Base-by-base conservation (phyloP, 2,329 filamentous ascomycete genomes). In the Venturia aucupariae region DNA sequence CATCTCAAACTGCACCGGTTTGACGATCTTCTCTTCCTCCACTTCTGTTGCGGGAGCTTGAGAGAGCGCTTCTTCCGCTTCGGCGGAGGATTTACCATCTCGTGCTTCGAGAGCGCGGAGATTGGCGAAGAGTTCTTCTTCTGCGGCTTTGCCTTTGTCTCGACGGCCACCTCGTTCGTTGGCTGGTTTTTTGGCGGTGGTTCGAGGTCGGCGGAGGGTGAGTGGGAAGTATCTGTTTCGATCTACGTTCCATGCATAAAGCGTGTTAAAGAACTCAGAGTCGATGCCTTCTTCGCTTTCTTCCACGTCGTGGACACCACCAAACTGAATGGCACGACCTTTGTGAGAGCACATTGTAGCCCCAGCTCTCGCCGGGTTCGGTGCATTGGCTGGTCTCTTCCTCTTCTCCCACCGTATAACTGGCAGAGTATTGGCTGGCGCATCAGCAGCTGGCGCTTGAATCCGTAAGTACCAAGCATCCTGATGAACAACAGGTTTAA, bases 271-370 rank as follows among this genome's bases (percentile, higher is more conserved):
- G 77, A 99, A 99, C 74, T 97, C 92, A 72, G 90, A 96, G 64
- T 99, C 93, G 69, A 99, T 96, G 3, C 90, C 92, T 74, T 99
- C 94, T 73, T 96, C 92, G 68, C 85, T 93, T 73, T 92, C 84
- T 74, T 96, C 91, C 0, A 95, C 89, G 69, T 96, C 92, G 71
- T 97, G 91, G 4, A 99, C 94, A 62, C 94, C 94, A 55, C 94
- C 94, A 73, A 97, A 97, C 71, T 91, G 78, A 65, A 99, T 93
- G 0, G 94, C 94, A 66, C 94, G 86, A 0, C 93, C 92, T 75
- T 93, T 94, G 77, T 99, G 94, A 74, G 88, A 90, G 0, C 91
- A 86, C 92, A 97, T 97, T 2, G 93, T 97, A 0, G 91, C 86
- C 39, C 94, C 94, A 3, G 92, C 92, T 27, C 94, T 86, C 15